phyloP scores from a whole-genome alignment of 2,329 filamentous ascomycete genomes.

The Neoascochyta sp. region DNA sequence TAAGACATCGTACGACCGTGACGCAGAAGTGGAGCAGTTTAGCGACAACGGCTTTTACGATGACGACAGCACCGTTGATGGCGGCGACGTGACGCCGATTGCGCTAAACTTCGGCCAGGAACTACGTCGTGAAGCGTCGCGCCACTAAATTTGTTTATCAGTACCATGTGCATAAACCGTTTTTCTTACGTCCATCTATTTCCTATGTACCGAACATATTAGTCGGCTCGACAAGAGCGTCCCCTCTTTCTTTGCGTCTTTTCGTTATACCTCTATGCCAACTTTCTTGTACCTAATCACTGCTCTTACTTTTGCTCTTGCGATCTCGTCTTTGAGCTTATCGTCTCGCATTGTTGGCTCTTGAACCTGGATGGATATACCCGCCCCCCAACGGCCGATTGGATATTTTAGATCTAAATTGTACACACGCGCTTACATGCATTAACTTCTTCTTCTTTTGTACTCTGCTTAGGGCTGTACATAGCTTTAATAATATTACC shows the following conservation, averaged over 20 bases:
- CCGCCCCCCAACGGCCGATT: slow-evolving; percentile 15
- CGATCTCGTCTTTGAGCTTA: slow-evolving; percentile 1
- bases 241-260: slow-evolving; percentile 1
- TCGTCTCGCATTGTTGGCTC: slow-evolving; percentile 5
- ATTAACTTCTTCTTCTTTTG: neutral
- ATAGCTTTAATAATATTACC: too few species aligned
- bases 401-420: slow-evolving; percentile 12
- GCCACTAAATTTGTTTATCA: slow-evolving; percentile 4
- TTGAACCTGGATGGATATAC: slow-evolving; percentile 24
- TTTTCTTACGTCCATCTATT: slow-evolving; percentile 2
- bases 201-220: slow-evolving; percentile 7
- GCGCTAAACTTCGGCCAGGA: slow-evolving; percentile 34
- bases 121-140: slow-evolving; percentile 10
- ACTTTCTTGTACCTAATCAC: slow-evolving; percentile 15
- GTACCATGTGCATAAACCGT: neutral
- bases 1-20: slow-evolving; percentile 56
- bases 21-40: slow-evolving; percentile 52
- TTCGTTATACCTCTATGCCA: slow-evolving; percentile 4
- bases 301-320: slow-evolving; percentile 8
- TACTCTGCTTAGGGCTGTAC: too few species aligned
- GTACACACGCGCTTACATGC: slow-evolving; percentile 1
- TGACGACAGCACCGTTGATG: slow-evolving; percentile 48
- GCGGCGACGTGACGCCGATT: slow-evolving; percentile 33
- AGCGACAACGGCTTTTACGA: slow-evolving; percentile 49
- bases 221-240: slow-evolving; percentile 7